Evolutionary conservation across 2,329 filamentous ascomycete genomes (phyloP), one percentile per base, ranked within the genome.

Genomic region (Trichoderma afroharzianum): DNA sequence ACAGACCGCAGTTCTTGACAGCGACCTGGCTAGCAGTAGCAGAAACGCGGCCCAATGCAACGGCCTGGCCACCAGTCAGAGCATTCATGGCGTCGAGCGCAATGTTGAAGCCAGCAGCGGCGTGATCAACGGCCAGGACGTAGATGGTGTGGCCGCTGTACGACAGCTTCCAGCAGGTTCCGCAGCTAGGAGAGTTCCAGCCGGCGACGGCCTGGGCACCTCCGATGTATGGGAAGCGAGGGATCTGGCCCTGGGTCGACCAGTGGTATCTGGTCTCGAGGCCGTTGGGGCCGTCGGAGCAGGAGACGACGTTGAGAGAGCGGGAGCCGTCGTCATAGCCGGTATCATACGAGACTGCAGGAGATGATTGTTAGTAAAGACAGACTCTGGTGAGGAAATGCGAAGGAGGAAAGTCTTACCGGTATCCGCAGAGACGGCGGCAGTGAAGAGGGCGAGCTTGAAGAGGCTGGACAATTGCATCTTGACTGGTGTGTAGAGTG

Each of bases 211-310:
- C 83, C 8, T 83, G 80, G 24, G 83, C 81, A 36, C 87, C 89
- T 39, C 87, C 89, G 72, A 91, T 85, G 79, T 85, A 82, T 43
- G 87, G 85, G 81, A 87, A 90, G 43, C 75, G 74, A 18, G 84
- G 82, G 74, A 89, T 79, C 33, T 84, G 77, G 68, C 84, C 84
- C 80, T 89, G 87, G 1, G 81, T 88, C 67, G 81, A 78, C 88
- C 87, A 92, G 76, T 84, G 84, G 82, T 88, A 88, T 76, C 84
- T 86, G 76, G 86, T 89, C 74, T 88, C 88, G 73, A 93, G 85
- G 71, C 91, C 91, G 81, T 93, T 91, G 73, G 73, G 61, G 69
- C 91, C 91, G 77, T 93, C 88, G 36, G 88, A 91, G 87, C 91
- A 94, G 73, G 90, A 79, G 58, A 94, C 85, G 6, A 77, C 79